Evolutionary conservation across 371 early-diverging fungal species (phyloP), one percentile per base, ranked within the genome.

Genomic region (Blakeslea trispora): DNA sequence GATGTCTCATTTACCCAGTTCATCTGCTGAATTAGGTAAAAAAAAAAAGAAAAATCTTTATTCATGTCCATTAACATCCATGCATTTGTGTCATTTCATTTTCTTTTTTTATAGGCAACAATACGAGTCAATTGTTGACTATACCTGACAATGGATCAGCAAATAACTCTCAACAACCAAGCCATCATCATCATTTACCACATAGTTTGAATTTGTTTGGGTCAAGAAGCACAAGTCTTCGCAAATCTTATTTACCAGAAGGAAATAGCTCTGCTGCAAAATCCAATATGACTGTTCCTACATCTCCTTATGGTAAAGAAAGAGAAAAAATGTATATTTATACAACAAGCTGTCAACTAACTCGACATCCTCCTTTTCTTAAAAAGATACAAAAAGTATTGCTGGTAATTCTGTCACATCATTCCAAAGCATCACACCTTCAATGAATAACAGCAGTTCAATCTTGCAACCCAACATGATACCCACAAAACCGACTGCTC

Each of bases 161-260:
- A 28, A 55, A 48, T 40, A 24, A 23, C 18, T 45, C 47, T 19
- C 49, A 45, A 4, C 65, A 54, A 21, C 43, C 45, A 2, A 24
- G 50, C 24, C 50, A 57, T 15, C 57, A 55, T 50, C 63, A 50
- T 52, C 63, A 66, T 41, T 42, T 55, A 23, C 11, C 37, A 2
- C 68, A 66, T 56, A 55, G 62, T 2, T 23, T 71, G 7, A 52
- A 63, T 53, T 19, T 64, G n/a, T 64, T 69, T 59, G 50, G 66
- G 13, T 66, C 66, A 1, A 66, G 57, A 53, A 65, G 69, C 32
- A 37, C 61, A 24, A 53, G 69, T 22, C 46, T 37, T 37, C 37
- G 50, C 6, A 34, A 45, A 35, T 32, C n/a, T 6, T 17, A 50
- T 5, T 39, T 39, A 5, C 45, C 55, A 17, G 48, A 54, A 34